Conservation (phyloP, 352 stramenopile species). For the Phytophthora colocasiae region DNA sequence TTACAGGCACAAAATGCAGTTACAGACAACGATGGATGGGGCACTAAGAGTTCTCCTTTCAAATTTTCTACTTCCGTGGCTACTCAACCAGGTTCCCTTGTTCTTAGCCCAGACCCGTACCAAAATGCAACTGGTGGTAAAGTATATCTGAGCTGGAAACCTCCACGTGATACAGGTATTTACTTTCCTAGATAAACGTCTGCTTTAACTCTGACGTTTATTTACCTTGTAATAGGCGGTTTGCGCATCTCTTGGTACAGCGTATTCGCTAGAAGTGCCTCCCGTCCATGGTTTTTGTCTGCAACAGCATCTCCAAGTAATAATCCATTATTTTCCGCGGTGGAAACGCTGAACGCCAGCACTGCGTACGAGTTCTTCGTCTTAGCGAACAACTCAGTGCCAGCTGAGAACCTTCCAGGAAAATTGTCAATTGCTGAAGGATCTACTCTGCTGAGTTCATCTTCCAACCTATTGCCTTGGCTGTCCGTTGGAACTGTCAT, state of each 20-base stretch:
- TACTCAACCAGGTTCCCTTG: conserved; percentile 48
- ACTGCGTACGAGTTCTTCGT: conserved; percentile 65
- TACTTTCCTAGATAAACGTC: no score
- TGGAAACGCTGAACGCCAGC: conserved; percentile 44
- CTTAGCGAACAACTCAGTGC: conserved; percentile 44
- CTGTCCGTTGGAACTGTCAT: conserved; percentile 50
- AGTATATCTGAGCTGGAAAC: conserved; percentile 57
- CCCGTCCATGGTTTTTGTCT: conserved; percentile 39
- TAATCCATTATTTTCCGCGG: conserved; percentile 14
- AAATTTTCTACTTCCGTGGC: conserved; percentile 38
- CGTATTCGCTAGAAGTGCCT: conserved; percentile 41
- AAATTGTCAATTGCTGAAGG: conserved; percentile 46
- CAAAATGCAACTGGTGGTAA: conserved; percentile 52
- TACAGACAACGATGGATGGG: conserved; percentile 52
- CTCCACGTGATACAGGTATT: conserved; percentile 56
- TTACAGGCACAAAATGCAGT: conserved; percentile 56
- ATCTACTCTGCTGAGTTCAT: conserved; percentile 42
- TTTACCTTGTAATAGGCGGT: conserved; percentile 32
- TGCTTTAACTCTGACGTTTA: background rate
- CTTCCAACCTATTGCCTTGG: conserved; percentile 40
- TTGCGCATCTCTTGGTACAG: conserved; percentile 43
- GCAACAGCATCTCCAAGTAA: conserved; percentile 11
- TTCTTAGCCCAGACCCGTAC: conserved; percentile 21
- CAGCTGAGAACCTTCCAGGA: conserved; percentile 26
- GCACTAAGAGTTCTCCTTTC: conserved; percentile 36